These are phyloP conservation scores for Fusarium sp. DNA, from an alignment of 2,329 filamentous ascomycete genomes.

Conservation along the genomic window DNA sequence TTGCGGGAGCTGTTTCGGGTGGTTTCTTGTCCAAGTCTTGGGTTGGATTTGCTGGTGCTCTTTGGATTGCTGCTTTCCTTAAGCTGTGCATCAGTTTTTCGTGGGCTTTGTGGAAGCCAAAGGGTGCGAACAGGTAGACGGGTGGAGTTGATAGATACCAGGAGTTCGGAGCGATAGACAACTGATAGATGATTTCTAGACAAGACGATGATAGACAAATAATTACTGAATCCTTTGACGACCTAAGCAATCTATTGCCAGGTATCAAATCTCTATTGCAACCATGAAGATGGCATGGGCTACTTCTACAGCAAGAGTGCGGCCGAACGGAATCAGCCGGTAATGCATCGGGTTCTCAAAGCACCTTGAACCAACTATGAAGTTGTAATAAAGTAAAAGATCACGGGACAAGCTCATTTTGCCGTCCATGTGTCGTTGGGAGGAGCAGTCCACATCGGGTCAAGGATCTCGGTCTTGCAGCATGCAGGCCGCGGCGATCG, in stretches of 20 bases:
- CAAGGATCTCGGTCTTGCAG: not conserved
- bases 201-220: not conserved
- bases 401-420: not conserved
- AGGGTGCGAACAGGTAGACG: conserved; percentile 4
- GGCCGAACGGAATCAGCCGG: not conserved
- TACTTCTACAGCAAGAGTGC: not conserved
- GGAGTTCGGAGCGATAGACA: not conserved
- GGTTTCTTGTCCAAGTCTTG: conserved; percentile 43
- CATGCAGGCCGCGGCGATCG: not conserved
- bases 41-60: conserved; percentile 40
- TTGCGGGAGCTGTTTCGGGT: conserved; percentile 36
- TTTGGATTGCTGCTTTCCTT: conserved; percentile 42
- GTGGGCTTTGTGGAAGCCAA: conserved; percentile 41
- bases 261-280: not conserved
- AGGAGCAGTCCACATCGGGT: not conserved
- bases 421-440: not conserved
- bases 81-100: conserved; percentile 35
- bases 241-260: not conserved
- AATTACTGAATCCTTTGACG: not conserved
- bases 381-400: not conserved
- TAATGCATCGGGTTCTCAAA: not conserved
- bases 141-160: too few species aligned
- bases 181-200: not conserved
- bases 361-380: not conserved
- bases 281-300: not conserved